These are phyloP conservation scores for Ustilago nuda DNA, from an alignment of 1,284 basidiomycete species.

Conservation along the genomic window DNA sequence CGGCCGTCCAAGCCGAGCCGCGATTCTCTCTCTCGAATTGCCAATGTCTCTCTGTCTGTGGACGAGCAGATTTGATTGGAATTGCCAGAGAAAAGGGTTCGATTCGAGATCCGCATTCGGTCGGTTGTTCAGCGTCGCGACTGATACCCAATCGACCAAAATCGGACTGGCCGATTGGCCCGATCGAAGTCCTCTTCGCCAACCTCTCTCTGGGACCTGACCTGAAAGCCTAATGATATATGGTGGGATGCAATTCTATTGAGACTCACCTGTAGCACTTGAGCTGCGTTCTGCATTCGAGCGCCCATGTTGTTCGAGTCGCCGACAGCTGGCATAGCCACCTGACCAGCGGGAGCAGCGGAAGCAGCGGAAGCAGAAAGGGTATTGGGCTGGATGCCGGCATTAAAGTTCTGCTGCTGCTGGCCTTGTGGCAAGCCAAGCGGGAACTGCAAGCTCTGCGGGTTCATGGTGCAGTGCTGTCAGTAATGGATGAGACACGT, in stretches of 20 bases:
- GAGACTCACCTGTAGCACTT: constrained; percentile 40
- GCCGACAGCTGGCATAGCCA: constrained; percentile 20
- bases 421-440: constrained; percentile 21
- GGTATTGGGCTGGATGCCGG: constrained; percentile 12
- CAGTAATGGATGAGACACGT: neutral
- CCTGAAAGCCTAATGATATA: neutral
- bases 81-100: neutral
- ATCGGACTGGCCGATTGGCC: neutral
- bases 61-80: neutral
- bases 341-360: constrained; percentile 5
- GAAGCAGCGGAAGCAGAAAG: constrained; percentile 6
- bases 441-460: constrained; percentile 25
- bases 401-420: constrained; percentile 21
- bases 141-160: neutral
- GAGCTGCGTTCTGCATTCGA: constrained; percentile 30
- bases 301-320: constrained; percentile 15
- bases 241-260: neutral
- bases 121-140: neutral
- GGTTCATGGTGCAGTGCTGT: constrained; percentile 18
- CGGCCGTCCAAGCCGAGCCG: constrained; percentile 12
- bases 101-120: neutral
- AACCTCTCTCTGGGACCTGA: neutral
- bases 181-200: constrained; percentile 2
- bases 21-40: neutral
- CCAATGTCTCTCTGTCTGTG: neutral